phyloP scores from a whole-genome alignment of 2,329 filamentous ascomycete genomes.

The Xylaria polymorpha region DNA sequence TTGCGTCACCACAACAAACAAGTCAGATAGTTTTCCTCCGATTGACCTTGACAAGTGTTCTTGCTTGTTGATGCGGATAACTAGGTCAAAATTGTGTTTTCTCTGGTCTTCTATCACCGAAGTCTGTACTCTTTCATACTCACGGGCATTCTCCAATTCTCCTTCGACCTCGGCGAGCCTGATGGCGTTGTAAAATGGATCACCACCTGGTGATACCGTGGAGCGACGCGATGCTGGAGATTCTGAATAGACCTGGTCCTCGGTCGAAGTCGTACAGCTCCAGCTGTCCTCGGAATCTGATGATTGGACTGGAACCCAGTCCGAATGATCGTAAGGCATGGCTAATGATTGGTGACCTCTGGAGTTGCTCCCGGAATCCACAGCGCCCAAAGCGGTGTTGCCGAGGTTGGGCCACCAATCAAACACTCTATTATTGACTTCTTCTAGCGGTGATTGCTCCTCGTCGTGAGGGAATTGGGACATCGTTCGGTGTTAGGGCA shows the following conservation, averaged over 20 bases:
- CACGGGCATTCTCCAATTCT: slow-evolving; percentile 3
- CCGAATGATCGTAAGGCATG: not conserved
- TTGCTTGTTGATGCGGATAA: not conserved
- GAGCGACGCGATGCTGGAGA: not conserved
- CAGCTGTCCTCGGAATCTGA: slow-evolving; percentile 1
- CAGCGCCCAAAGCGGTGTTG: not conserved
- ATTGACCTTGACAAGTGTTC: not conserved
- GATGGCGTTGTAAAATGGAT: not conserved
- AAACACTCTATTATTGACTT: not conserved
- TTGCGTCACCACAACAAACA: slow-evolving; percentile 24
- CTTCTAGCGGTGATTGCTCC: not conserved
- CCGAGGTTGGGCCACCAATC: not conserved
- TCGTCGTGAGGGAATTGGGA: not conserved
- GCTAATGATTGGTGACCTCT: not conserved
- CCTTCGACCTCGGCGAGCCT: not conserved
- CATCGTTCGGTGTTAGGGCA: not conserved
- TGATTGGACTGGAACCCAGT: slow-evolving; percentile 16
- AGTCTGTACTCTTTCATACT: not conserved
- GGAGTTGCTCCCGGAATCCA: not conserved
- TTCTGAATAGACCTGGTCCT: not conserved
- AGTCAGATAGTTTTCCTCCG: slow-evolving; percentile 15
- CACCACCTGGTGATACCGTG: not conserved
- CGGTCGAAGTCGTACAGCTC: slow-evolving; percentile 5
- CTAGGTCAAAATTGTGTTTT: not conserved
- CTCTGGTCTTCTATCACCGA: not conserved